Percentiles rank a stretch among this genome's conserved stretches.
Evolutionary conservation across 768 basidiomycete species (phyloP).

Genomic region (Tricholoma sp.): DNA sequence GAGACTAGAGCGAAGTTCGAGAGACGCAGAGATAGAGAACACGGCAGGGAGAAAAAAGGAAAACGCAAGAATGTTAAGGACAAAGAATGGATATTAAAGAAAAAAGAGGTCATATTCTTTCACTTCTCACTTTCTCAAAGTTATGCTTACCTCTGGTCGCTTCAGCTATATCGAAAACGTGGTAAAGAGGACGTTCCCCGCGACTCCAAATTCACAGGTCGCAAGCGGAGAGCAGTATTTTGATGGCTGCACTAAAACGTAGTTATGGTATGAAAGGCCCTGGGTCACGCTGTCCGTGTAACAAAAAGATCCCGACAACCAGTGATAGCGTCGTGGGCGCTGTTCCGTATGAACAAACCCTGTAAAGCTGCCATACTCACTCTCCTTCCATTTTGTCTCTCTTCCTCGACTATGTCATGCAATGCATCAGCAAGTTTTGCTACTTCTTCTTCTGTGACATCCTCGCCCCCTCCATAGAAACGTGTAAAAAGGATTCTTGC

Average conservation of each 20-base stretch:
- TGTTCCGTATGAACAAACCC: constrained; percentile 85
- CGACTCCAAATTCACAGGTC: constrained; percentile 89
- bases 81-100: constrained; percentile 91
- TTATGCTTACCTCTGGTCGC: constrained; percentile 2
- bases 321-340: constrained; percentile 49
- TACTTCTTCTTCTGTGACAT: constrained; percentile 28
- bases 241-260: constrained; percentile 27
- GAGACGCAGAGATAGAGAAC: constrained; percentile 66
- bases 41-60: constrained; percentile 48
- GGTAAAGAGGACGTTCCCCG: constrained; percentile 82
- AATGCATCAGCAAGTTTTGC: constrained; percentile 48
- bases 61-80: constrained; percentile 73
- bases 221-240: constrained; percentile 78
- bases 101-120: constrained; percentile 74
- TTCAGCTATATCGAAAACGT: constrained; percentile 73
- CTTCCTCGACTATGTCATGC: constrained; percentile 46
- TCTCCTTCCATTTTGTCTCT: constrained; percentile 46
- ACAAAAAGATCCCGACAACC: constrained; percentile 44
- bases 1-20: constrained; percentile 68
- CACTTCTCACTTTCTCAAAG: neutral
- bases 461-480: constrained; percentile 67
- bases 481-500: constrained; percentile 71
- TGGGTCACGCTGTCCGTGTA: constrained; percentile 13
- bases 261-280: neutral
- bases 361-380: constrained; percentile 97